Conservation (phyloP, 2,329 filamentous ascomycete species). For the Hypoxylon rubiginosum region DNA sequence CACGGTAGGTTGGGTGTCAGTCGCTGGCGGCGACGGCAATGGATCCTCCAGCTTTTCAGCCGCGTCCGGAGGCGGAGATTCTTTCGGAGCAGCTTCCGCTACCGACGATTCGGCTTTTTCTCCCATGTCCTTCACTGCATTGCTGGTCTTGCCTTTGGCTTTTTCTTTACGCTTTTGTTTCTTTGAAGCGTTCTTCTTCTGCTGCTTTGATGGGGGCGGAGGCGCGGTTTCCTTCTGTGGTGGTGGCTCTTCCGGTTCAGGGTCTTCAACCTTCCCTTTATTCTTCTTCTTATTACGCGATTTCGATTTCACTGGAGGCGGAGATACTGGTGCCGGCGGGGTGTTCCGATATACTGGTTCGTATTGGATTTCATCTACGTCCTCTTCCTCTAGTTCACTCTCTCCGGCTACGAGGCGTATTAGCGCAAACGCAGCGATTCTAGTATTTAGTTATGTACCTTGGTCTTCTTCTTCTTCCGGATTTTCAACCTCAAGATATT, state of each 20-base stretch:
- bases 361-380: constrained; percentile 34
- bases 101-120: constrained; percentile 18
- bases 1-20: constrained; percentile 6
- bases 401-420: constrained; percentile 37
- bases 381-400: constrained; percentile 31
- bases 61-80: constrained; percentile 10
- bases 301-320: constrained; percentile 24
- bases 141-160: constrained; percentile 30
- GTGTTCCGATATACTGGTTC: constrained; percentile 19
- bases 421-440: constrained; percentile 36
- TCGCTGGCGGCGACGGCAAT: constrained; percentile 7
- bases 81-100: constrained; percentile 11
- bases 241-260: constrained; percentile 23
- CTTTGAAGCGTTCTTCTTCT: constrained; percentile 34
- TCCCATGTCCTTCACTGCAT: constrained; percentile 35
- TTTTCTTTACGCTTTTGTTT: constrained; percentile 33
- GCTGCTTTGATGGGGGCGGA: constrained; percentile 25
- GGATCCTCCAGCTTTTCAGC: constrained; percentile 19
- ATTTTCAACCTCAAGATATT: constrained; percentile 29
- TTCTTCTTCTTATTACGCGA: constrained; percentile 37
- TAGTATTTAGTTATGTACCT: constrained; percentile 40
- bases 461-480: constrained; percentile 43
- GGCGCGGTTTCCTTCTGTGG: constrained; percentile 15
- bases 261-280: constrained; percentile 22
- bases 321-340: constrained; percentile 12